Conservation (phyloP, 306 rosid species). For the Dalbergia oliveri region DNA sequence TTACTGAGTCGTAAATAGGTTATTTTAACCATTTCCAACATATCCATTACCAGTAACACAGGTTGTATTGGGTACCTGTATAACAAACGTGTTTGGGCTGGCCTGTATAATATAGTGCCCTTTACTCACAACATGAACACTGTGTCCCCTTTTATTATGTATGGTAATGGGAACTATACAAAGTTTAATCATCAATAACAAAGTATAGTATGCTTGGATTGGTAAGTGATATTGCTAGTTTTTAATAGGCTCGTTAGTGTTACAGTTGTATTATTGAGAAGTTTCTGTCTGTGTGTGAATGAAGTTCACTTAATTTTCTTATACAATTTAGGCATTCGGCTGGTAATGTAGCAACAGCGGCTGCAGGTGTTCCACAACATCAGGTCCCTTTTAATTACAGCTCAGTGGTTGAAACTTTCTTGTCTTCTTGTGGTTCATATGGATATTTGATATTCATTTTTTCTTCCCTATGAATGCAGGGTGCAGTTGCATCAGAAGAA, state of each 20-base stretch:
- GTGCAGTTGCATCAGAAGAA: slow-evolving; percentile 73
- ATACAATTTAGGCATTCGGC: slow-evolving; percentile 61
- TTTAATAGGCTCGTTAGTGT: slow-evolving; percentile 15
- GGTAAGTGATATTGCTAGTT: slow-evolving; percentile 21
- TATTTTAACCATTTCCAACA: slow-evolving; percentile 28
- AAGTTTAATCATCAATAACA: slow-evolving; percentile 4
- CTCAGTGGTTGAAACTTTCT: slow-evolving; percentile 11
- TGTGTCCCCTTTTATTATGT: background rate
- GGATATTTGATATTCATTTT: slow-evolving; percentile 39
- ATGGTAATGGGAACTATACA: slow-evolving; percentile 28
- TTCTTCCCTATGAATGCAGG: slow-evolving; percentile 59
- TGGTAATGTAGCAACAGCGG: slow-evolving; percentile 52
- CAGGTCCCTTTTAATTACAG: slow-evolving; percentile 62
- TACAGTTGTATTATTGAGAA: slow-evolving; percentile 28
- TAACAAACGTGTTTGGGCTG: slow-evolving; percentile 21
- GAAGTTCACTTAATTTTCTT: slow-evolving; percentile 34
- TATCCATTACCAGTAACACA: background rate
- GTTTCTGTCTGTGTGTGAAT: slow-evolving; percentile 32
- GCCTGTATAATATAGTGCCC: background rate
- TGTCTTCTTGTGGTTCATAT: slow-evolving; percentile 41
- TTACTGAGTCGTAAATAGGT: slow-evolving; percentile 33
- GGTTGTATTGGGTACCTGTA: slow-evolving; percentile 30
- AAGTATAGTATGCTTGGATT: slow-evolving; percentile 16
- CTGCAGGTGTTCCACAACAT: slow-evolving; percentile 60
- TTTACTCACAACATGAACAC: background rate